phyloP scores from a whole-genome alignment of 2,329 filamentous ascomycete species.

The Trichoderma pleuroti region DNA sequence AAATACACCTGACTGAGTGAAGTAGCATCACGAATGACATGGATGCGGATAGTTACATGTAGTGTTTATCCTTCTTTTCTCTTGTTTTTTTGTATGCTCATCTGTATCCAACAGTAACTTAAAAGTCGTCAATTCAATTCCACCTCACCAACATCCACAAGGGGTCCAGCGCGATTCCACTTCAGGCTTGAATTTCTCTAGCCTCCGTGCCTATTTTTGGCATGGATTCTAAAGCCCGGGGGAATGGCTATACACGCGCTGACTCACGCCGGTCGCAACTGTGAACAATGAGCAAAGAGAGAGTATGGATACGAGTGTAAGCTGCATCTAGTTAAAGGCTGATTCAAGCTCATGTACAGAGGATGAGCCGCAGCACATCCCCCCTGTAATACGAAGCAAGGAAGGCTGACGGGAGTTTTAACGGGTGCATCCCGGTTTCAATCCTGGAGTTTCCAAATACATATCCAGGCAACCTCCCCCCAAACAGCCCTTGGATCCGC shows the following conservation, averaged over 20 bases:
- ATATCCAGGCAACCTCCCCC: neutral
- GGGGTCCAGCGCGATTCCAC: neutral
- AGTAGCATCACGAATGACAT: neutral
- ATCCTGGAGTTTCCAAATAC: neutral
- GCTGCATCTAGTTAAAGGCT: neutral
- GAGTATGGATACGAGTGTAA: neutral
- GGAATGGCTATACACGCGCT: neutral
- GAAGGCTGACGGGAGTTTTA: neutral
- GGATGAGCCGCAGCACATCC: neutral
- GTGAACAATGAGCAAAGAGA: neutral
- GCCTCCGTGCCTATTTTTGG: neutral
- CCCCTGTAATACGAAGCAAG: neutral
- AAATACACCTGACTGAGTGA: no score
- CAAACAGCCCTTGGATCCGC: neutral
- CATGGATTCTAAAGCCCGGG: neutral
- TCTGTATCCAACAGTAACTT: neutral
- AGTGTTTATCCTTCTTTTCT: neutral
- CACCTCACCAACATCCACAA: neutral
- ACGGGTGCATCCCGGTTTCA: neutral
- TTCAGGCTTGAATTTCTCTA: neutral
- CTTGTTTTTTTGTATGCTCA: neutral
- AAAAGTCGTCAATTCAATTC: neutral
- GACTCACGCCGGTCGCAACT: neutral
- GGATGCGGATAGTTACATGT: neutral
- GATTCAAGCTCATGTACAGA: neutral